phyloP scores from a whole-genome alignment of 2,329 filamentous ascomycete genomes.

The Ploettnerulaceae sp. region DNA sequence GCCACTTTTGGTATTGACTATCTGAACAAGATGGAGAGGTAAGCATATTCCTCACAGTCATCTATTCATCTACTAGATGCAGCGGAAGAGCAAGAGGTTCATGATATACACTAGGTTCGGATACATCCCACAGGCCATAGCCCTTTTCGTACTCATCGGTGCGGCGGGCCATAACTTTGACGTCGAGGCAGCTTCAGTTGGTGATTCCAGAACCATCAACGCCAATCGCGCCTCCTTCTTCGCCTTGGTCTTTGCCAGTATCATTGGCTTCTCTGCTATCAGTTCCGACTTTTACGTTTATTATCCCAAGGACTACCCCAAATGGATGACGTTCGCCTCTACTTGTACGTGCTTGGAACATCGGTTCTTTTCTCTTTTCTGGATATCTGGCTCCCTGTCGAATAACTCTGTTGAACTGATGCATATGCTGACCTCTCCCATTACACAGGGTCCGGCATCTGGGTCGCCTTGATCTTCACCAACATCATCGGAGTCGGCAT shows the following conservation, averaged over 20 bases:
- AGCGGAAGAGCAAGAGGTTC: no score
- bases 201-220: constrained; percentile 43
- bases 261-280: constrained; percentile 16
- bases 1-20: constrained; percentile 61
- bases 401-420: no score
- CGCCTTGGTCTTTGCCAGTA: constrained; percentile 38
- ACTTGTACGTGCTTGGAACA: no score
- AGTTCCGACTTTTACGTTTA: constrained; percentile 23
- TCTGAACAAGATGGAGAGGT: constrained; percentile 63
- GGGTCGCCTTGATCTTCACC: constrained; percentile 13
- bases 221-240: constrained; percentile 51
- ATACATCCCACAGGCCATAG: constrained; percentile 48
- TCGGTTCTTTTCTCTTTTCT: no score
- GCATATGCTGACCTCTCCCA: no score
- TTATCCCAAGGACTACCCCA: constrained; percentile 27
- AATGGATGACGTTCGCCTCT: constrained; percentile 20
- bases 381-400: no score
- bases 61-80: no score
- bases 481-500: constrained; percentile 19
- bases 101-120: constrained; percentile 8
- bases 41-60: constrained; percentile 20
- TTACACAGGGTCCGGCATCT: constrained; percentile 14
- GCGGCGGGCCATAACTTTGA: constrained; percentile 52
- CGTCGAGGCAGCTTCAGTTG: constrained; percentile 42
- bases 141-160: constrained; percentile 51